Base-by-base conservation (phyloP, 2,329 filamentous ascomycete species). In the Bipolaris victoriae region DNA sequence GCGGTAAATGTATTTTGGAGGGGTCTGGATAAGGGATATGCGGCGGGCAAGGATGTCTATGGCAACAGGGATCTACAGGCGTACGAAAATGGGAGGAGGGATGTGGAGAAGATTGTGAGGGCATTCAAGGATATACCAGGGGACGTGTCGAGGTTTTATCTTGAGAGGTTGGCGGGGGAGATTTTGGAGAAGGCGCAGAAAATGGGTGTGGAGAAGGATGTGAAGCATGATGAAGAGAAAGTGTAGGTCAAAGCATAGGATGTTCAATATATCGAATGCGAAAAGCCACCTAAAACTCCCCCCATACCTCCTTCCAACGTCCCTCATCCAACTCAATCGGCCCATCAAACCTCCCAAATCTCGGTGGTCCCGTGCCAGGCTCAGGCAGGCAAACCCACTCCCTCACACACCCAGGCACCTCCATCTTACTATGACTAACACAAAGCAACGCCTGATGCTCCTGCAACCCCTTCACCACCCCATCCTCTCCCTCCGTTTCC, bases 1-100 rank as follows among this genome's bases (percentile, higher is more conserved):
- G 91, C 91, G 0, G 88, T 97, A n/a, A 97, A 97, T 72, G 84
- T 94, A 26, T 97, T 97, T 79, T 97, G 96, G 78, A 86, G 87
- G 41, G 88, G 88, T 60, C 79, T 95, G 9, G 79, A 86, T 3
- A 79, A 73, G 3, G 86, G 84, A 3, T 95, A 95, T 72, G 87
- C 91, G 0, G 75, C 83, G 1, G 92, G 92, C 1, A 84, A 88
- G 63, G 92, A 97, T 72, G 89, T 96, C 0, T 97, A 97, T 71
- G 92, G 91, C 1, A 97, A 96, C 71, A 83, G 91, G 37, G 93
- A 97, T 75, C 75, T 97, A 48, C 88, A 89, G 37, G 90, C 89
- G 1, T 96, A 96, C 71, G 91, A 96, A 72, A 92, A 90, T 67
- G 90, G 90, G 0, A 83, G 92, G 50, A 83, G 85, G 62, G 90